Evolutionary conservation across 2,329 filamentous ascomycete genomes (phyloP).

Genomic region (Mycosphaerelloides madeirae): DNA sequence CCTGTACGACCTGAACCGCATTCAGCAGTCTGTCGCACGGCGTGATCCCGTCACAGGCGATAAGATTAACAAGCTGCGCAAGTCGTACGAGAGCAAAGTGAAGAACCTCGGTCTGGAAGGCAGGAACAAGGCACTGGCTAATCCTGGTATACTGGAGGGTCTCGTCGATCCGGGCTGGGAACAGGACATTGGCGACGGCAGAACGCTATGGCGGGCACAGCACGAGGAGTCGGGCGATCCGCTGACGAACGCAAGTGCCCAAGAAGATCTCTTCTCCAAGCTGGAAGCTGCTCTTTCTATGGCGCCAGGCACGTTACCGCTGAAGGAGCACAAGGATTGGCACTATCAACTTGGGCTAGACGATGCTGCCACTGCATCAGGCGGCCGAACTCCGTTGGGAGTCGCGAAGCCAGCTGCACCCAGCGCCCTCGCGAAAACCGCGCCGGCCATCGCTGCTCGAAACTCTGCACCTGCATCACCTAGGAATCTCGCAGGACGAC

Average conservation of each 20-base stretch:
- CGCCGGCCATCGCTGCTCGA: slow-evolving; percentile 17
- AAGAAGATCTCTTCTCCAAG: slow-evolving; percentile 31
- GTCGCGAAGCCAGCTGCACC: slow-evolving; percentile 6
- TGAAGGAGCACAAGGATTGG: slow-evolving; percentile 39
- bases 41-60: slow-evolving; percentile 59
- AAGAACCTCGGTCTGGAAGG: slow-evolving; percentile 47
- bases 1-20: slow-evolving; percentile 52
- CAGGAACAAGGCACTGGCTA: slow-evolving; percentile 43
- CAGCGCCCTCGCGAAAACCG: slow-evolving; percentile 22
- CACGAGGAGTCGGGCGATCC: slow-evolving; percentile 37
- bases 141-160: slow-evolving; percentile 34
- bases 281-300: slow-evolving; percentile 41
- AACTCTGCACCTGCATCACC: slow-evolving; percentile 35
- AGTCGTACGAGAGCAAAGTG: slow-evolving; percentile 52
- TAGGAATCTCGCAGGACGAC: slow-evolving; percentile 49
- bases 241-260: slow-evolving; percentile 30
- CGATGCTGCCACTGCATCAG: slow-evolving; percentile 32
- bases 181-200: slow-evolving; percentile 9
- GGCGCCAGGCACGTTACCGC: slow-evolving; percentile 40
- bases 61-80: slow-evolving; percentile 60
- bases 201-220: slow-evolving; percentile 30
- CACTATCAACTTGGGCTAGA: slow-evolving; percentile 43
- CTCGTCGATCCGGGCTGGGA: slow-evolving; percentile 33
- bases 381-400: slow-evolving; percentile 13
- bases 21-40: slow-evolving; percentile 56